phyloP scores from a whole-genome alignment of 148 eudicot genomes.

The Agrostemma githago region DNA sequence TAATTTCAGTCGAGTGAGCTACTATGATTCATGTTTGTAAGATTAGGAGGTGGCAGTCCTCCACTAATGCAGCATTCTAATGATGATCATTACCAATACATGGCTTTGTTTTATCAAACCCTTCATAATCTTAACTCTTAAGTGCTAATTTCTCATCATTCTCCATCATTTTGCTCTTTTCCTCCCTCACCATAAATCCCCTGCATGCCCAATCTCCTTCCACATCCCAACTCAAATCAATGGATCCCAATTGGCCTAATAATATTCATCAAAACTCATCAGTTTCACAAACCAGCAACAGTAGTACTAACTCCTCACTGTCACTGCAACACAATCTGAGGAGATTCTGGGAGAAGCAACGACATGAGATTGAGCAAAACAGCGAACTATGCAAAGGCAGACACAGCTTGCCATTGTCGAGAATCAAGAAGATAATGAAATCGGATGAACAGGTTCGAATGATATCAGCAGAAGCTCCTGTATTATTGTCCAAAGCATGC shows the following conservation, averaged over 20 bases:
- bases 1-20: no score
- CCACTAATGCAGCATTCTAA: no score
- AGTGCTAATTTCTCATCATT: slow-evolving; percentile 6
- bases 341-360: slow-evolving; percentile 33
- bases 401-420: slow-evolving; percentile 42
- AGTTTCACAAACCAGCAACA: background rate
- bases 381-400: slow-evolving; percentile 26
- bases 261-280: background rate
- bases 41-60: no score
- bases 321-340: slow-evolving; percentile 30
- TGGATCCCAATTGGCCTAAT: slow-evolving; percentile 22
- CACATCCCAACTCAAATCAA: background rate
- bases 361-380: slow-evolving; percentile 28
- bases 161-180: slow-evolving; percentile 12
- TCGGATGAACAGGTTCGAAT: slow-evolving; percentile 44
- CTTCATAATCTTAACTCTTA: no score
- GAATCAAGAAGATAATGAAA: slow-evolving; percentile 50
- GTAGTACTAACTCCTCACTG: no score
- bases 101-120: no score
- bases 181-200: background rate
- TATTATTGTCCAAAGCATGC: slow-evolving; percentile 41
- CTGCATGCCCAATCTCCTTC: background rate
- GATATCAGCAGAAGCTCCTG: slow-evolving; percentile 48
- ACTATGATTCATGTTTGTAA: no score
- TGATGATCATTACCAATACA: no score